These are phyloP conservation scores for Erodium trifolium DNA, from an alignment of 441 rosid species.

Conservation along the genomic window DNA sequence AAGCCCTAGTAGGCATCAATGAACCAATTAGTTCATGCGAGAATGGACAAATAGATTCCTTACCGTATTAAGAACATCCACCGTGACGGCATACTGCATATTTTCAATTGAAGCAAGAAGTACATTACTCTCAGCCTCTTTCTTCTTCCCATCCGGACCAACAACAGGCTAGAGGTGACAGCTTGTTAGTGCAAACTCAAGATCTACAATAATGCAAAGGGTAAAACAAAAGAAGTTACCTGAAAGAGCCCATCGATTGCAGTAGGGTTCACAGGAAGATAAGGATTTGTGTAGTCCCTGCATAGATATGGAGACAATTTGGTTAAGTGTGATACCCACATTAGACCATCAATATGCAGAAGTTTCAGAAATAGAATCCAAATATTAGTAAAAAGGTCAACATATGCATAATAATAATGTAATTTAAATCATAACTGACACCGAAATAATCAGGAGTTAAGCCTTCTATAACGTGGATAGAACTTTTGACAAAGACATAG, in stretches of 20 bases:
- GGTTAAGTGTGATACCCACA: neutral
- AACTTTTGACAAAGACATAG: neutral
- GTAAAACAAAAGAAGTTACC: constrained; percentile 30
- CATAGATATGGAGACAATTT: constrained; percentile 18
- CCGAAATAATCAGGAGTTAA: neutral
- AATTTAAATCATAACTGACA: too few relatives aligned
- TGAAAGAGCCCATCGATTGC: constrained; percentile 84
- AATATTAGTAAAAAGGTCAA: neutral
- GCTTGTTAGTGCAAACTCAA: constrained; percentile 18
- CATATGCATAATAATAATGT: neutral
- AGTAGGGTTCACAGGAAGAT: constrained; percentile 94
- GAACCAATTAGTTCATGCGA: neutral
- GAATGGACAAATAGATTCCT: constrained; percentile 19
- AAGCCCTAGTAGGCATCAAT: neutral
- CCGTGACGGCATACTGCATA: constrained; percentile 98
- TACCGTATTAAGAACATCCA: constrained; percentile 84
- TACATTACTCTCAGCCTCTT: constrained; percentile 86
- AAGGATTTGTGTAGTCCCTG: constrained; percentile 97
- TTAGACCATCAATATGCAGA: constrained; percentile 10
- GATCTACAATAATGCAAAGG: neutral
- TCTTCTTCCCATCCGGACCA: constrained; percentile 90
- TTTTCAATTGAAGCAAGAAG: constrained; percentile 93
- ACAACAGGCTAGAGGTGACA: constrained; percentile 49
- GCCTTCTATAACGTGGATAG: neutral
- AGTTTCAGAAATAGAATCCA: constrained; percentile 2